These are phyloP conservation scores for Rhizopogon parksii DNA, from an alignment of 1,284 basidiomycete species.

Conservation along the genomic window DNA sequence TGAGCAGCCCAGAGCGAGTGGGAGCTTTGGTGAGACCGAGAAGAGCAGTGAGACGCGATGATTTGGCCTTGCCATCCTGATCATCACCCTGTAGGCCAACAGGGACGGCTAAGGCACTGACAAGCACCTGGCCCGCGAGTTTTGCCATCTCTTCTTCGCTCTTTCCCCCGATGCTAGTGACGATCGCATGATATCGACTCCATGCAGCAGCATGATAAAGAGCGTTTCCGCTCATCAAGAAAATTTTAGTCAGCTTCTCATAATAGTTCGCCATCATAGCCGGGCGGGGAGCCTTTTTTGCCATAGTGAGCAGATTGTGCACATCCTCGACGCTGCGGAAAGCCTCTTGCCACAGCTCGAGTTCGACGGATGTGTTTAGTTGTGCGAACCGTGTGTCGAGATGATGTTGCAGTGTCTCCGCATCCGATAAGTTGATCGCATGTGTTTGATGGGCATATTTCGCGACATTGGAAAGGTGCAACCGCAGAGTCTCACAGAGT, in stretches of 20 bases:
- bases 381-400: slow-evolving; percentile 98
- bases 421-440: slow-evolving; percentile 95
- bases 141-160: slow-evolving; percentile 75
- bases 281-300: slow-evolving; percentile 87
- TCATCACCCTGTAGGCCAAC: slow-evolving; percentile 69
- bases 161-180: slow-evolving; percentile 61
- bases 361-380: slow-evolving; percentile 95
- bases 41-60: slow-evolving; percentile 76
- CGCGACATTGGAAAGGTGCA: slow-evolving; percentile 91
- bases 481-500: slow-evolving; percentile 92
- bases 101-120: slow-evolving; percentile 91
- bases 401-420: slow-evolving; percentile 94
- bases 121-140: slow-evolving; percentile 87
- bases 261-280: slow-evolving; percentile 99
- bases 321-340: slow-evolving; percentile 99
- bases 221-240: slow-evolving; percentile 88
- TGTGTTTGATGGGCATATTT: slow-evolving; percentile 96
- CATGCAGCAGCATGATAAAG: slow-evolving; percentile 97
- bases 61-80: slow-evolving; percentile 71
- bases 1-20: slow-evolving; percentile 79
- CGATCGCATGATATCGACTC: slow-evolving; percentile 76
- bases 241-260: slow-evolving; percentile 96
- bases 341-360: slow-evolving; percentile 99
- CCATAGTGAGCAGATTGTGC: slow-evolving; percentile 90
- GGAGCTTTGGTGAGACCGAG: slow-evolving; percentile 85